phyloP scores from a whole-genome alignment of 2,329 filamentous ascomycete species.

The Alternaria burnsii region DNA sequence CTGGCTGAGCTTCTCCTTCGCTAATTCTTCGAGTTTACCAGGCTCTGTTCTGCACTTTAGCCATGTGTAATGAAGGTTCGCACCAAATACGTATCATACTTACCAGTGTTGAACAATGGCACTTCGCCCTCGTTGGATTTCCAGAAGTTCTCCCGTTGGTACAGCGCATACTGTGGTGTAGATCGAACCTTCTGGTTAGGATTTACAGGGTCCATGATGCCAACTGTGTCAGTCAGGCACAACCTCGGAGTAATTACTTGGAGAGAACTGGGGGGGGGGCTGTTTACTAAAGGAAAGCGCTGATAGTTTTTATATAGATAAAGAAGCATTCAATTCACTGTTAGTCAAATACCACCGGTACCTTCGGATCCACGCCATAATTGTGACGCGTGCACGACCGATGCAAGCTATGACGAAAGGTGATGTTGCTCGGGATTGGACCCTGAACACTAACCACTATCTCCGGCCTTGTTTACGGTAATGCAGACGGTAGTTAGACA shows the following conservation, averaged over 20 bases:
- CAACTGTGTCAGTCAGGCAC: not conserved
- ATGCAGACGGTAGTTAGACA: not conserved
- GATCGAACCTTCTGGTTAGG: slow-evolving; percentile 60
- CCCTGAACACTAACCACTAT: slow-evolving; percentile 10
- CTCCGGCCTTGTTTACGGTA: slow-evolving; percentile 5
- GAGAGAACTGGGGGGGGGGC: not conserved
- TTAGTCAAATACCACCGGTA: not conserved
- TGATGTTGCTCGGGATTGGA: slow-evolving; percentile 14
- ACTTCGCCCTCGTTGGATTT: slow-evolving; percentile 60
- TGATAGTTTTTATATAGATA: not conserved
- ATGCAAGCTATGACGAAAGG: slow-evolving; percentile 17
- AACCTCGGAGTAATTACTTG: not conserved
- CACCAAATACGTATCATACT: not conserved
- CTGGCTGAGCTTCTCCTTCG: slow-evolving; percentile 64
- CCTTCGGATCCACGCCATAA: slow-evolving; percentile 7
- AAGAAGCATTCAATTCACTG: not conserved
- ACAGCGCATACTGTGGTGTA: slow-evolving; percentile 64
- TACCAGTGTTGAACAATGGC: slow-evolving; percentile 63
- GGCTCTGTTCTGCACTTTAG: slow-evolving; percentile 54
- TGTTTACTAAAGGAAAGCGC: not conserved
- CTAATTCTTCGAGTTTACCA: slow-evolving; percentile 65
- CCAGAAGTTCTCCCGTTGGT: slow-evolving; percentile 66
- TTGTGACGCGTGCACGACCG: slow-evolving; percentile 17
- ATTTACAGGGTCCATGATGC: slow-evolving; percentile 59
- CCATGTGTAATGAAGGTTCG: not conserved